Percentiles rank a stretch among this genome's conserved stretches.
phyloP scores from a whole-genome alignment of 2,329 filamentous ascomycete genomes.

The Scortechinia acanthostroma region DNA sequence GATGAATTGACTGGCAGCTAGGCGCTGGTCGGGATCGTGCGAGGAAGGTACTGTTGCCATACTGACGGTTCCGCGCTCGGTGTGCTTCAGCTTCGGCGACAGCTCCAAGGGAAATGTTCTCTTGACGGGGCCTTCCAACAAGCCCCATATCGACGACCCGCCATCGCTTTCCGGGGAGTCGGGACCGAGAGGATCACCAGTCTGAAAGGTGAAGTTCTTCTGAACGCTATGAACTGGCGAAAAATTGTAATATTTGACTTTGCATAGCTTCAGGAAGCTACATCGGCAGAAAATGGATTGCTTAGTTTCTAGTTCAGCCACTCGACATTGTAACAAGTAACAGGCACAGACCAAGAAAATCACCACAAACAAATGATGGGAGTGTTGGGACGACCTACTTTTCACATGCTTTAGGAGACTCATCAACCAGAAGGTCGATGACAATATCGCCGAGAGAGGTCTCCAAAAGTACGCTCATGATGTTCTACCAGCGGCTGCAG shows the following conservation, averaged over 20 bases:
- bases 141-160: slow-evolving; percentile 65
- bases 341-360: not conserved
- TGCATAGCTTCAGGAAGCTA: slow-evolving; percentile 74
- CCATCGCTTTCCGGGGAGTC: slow-evolving; percentile 64
- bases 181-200: slow-evolving; percentile 65
- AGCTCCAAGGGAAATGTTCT: slow-evolving; percentile 59
- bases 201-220: slow-evolving; percentile 69
- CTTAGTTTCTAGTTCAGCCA: slow-evolving; percentile 1
- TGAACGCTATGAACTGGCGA: slow-evolving; percentile 65
- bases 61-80: slow-evolving; percentile 65
- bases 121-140: slow-evolving; percentile 46
- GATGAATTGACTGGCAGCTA: slow-evolving; percentile 66
- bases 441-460: slow-evolving; percentile 68
- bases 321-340: not conserved
- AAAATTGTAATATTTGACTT: slow-evolving; percentile 75
- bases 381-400: slow-evolving; percentile 68
- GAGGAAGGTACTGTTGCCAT: slow-evolving; percentile 62
- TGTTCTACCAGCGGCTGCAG: slow-evolving; percentile 4
- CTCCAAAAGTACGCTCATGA: slow-evolving; percentile 66
- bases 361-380: slow-evolving; percentile 35
- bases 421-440: slow-evolving; percentile 62
- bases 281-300: slow-evolving; percentile 21
- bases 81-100: slow-evolving; percentile 61
- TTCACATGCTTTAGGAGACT: slow-evolving; percentile 63
- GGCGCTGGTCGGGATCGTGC: slow-evolving; percentile 54